phyloP scores from a whole-genome alignment of 2,329 filamentous ascomycete genomes.

The Pseudopyrenochaeta lycopersici region DNA sequence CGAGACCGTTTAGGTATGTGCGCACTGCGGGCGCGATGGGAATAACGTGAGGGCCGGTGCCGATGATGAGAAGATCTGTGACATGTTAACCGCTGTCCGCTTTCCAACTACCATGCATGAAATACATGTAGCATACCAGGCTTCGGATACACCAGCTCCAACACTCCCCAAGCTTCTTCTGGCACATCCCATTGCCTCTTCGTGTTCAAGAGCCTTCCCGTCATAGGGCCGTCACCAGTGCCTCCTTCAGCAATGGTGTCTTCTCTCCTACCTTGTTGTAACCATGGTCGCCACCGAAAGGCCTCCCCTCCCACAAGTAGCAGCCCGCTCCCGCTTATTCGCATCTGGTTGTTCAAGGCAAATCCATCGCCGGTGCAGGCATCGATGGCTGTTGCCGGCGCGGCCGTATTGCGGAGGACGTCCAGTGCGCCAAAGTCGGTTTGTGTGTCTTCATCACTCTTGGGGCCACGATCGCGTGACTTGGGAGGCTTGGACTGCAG shows the following conservation, averaged over 20 bases:
- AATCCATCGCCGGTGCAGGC: constrained; percentile 86
- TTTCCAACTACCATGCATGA: neutral
- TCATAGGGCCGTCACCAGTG: constrained; percentile 46
- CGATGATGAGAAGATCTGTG: constrained; percentile 86
- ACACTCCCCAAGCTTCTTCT: constrained; percentile 74
- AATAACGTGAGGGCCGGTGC: constrained; percentile 77
- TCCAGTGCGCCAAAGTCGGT: constrained; percentile 81
- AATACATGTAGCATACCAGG: constrained; percentile 70
- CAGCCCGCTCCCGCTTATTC: constrained; percentile 73
- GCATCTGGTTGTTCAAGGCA: constrained; percentile 81
- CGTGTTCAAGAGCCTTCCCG: constrained; percentile 68
- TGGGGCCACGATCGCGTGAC: constrained; percentile 66
- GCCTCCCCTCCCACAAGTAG: constrained; percentile 86
- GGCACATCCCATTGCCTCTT: constrained; percentile 85
- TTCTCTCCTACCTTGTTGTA: constrained; percentile 50
- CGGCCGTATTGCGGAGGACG: constrained; percentile 77
- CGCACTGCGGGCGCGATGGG: constrained; percentile 81
- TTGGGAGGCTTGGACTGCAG: constrained; percentile 51
- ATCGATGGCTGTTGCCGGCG: constrained; percentile 84
- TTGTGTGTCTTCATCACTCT: constrained; percentile 68
- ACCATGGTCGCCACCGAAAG: constrained; percentile 89
- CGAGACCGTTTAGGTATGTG: constrained; percentile 75
- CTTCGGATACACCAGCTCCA: constrained; percentile 84
- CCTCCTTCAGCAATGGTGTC: constrained; percentile 40
- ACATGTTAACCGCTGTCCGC: constrained; percentile 16